Evolutionary conservation across 1,139 yeast genomes (phyloP).

Genomic region (Pichia sp.): DNA sequence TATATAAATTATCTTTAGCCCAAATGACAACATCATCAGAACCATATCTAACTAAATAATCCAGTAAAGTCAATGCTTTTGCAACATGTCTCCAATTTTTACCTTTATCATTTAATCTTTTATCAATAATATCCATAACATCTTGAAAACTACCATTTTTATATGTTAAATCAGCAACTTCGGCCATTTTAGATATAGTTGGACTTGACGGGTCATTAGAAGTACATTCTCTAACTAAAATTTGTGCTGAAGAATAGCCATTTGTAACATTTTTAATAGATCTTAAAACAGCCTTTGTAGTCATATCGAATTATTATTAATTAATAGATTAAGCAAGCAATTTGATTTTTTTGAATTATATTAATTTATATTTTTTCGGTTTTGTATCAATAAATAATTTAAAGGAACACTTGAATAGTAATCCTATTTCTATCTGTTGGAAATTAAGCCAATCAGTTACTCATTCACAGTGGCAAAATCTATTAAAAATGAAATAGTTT

Average conservation of each 20-base stretch:
- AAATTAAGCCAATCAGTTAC: too few species aligned
- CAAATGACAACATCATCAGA: constrained; percentile 88
- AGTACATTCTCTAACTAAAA: constrained; percentile 87
- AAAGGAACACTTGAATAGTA: too few species aligned
- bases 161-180: constrained; percentile 68
- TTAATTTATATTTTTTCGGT: too few species aligned
- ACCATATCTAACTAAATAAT: constrained; percentile 81
- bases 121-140: constrained; percentile 92
- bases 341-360: too few species aligned
- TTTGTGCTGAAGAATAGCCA: constrained; percentile 84
- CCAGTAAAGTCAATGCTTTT: constrained; percentile 81
- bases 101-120: constrained; percentile 91
- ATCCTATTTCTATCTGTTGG: too few species aligned
- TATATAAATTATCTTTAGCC: constrained; percentile 87
- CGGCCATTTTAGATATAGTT: constrained; percentile 75
- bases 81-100: constrained; percentile 98
- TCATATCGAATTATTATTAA: constrained; percentile 15
- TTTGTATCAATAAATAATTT: too few species aligned
- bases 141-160: constrained; percentile 77
- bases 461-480: too few species aligned
- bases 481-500: too few species aligned
- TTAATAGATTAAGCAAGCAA: too few species aligned
- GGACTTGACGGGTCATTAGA: constrained; percentile 89
- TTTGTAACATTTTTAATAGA: constrained; percentile 88
- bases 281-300: constrained; percentile 67